Conservation (phyloP, 2,329 filamentous ascomycete genomes). For the Fusarium praegraminearum region DNA sequence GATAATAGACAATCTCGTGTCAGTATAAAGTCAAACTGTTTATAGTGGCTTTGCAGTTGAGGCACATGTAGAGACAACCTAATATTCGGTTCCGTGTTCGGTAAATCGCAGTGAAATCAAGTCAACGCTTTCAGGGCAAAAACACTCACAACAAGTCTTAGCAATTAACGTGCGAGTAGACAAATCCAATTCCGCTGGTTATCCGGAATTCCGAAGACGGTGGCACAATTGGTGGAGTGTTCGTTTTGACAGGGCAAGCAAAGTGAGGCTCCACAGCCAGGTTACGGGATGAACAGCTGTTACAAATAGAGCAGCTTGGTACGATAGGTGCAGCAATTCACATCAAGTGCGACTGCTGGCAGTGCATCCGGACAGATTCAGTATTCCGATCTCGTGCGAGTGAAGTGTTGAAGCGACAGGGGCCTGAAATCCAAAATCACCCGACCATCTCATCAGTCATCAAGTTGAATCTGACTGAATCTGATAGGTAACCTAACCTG, state of each 20-base stretch:
- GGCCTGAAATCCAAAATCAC: constrained; percentile 24
- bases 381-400: constrained; percentile 39
- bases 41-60: background rate
- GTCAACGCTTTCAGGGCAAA: background rate
- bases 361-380: constrained; percentile 32
- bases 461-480: constrained; percentile 24
- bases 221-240: constrained; percentile 43
- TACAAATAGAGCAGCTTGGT: constrained; percentile 20
- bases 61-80: background rate
- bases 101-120: background rate
- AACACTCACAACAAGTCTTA: background rate
- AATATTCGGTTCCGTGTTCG: background rate
- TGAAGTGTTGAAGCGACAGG: constrained; percentile 18
- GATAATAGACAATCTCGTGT: no score
- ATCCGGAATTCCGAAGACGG: constrained; percentile 42
- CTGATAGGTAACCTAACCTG: constrained; percentile 3
- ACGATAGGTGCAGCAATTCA: constrained; percentile 16
- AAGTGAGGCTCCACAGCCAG: constrained; percentile 31
- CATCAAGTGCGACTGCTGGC: constrained; percentile 15
- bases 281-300: constrained; percentile 40
- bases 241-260: constrained; percentile 11
- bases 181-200: constrained; percentile 19
- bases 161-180: background rate
- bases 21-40: background rate
- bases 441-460: constrained; percentile 32